Percentiles rank a stretch among this genome's conserved stretches.
Evolutionary conservation across 1,139 yeast species (phyloP).

Genomic region (Yamadazyma conglobata): DNA sequence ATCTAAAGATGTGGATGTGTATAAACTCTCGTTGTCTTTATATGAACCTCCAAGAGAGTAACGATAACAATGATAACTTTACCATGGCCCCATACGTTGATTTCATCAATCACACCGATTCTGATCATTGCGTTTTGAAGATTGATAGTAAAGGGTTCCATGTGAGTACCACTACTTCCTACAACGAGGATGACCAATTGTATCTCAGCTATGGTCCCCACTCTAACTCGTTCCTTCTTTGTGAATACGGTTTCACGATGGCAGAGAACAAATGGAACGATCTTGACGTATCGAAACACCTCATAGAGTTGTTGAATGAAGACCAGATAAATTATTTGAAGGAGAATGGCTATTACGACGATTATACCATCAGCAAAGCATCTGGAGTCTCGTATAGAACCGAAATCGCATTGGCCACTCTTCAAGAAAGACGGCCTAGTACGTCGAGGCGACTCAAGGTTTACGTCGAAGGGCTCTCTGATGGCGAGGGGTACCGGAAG

Average conservation of each 20-base stretch:
- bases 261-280: constrained; percentile 62
- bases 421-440: constrained; percentile 43
- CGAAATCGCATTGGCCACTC: constrained; percentile 66
- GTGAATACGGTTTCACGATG: constrained; percentile 83
- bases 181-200: constrained; percentile 53
- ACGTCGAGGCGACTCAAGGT: constrained; percentile 28
- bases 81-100: constrained; percentile 93
- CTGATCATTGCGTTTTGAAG: constrained; percentile 50
- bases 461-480: constrained; percentile 38
- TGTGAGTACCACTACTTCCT: constrained; percentile 38
- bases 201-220: constrained; percentile 85
- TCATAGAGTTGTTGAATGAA: constrained; percentile 34
- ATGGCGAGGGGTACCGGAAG: constrained; percentile 38
- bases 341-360: constrained; percentile 59
- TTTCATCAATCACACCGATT: constrained; percentile 71
- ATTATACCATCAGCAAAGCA: constrained; percentile 57
- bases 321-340: constrained; percentile 46
- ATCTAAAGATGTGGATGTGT: constrained; percentile 71
- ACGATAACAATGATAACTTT: constrained; percentile 57
- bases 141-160: constrained; percentile 50
- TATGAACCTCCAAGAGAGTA: constrained; percentile 59
- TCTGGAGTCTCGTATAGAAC: constrained; percentile 68
- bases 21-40: constrained; percentile 90
- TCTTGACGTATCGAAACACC: constrained; percentile 54
- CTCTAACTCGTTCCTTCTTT: constrained; percentile 70